Conservation (phyloP, 2,329 filamentous ascomycete species). For the Pestalotiopsis sp. region DNA sequence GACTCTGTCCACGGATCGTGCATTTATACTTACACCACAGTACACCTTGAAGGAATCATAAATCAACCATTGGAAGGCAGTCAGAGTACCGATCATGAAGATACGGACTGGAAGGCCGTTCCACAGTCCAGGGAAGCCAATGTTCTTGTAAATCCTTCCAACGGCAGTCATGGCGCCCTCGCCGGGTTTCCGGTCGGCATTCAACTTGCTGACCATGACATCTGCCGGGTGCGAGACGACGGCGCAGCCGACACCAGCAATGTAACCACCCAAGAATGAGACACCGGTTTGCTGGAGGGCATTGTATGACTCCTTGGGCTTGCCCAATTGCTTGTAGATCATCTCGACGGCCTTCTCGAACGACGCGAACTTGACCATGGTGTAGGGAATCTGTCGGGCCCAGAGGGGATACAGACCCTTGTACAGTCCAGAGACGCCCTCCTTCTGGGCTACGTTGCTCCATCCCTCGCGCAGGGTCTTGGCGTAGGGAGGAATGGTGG, state of each 20-base stretch:
- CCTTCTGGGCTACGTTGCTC: constrained; percentile 65
- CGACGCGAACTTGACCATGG: constrained; percentile 49
- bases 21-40: constrained; percentile 7
- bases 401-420: constrained; percentile 86
- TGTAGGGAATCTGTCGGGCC: constrained; percentile 86
- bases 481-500: constrained; percentile 76
- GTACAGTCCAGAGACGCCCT: constrained; percentile 73
- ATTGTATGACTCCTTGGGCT: constrained; percentile 63
- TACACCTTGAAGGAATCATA: constrained; percentile 48
- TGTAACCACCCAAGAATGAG: constrained; percentile 74
- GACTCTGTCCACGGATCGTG: background rate
- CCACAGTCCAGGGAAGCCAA: constrained; percentile 84
- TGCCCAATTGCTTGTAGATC: constrained; percentile 53
- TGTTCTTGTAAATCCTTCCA: constrained; percentile 77
- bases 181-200: constrained; percentile 70
- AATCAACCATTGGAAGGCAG: constrained; percentile 87
- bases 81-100: constrained; percentile 80
- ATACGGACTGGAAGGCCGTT: constrained; percentile 81
- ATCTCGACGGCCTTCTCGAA: constrained; percentile 17
- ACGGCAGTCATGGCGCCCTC: constrained; percentile 74
- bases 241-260: constrained; percentile 83
- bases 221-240: constrained; percentile 76
- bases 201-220: constrained; percentile 89
- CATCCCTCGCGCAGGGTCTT: constrained; percentile 71
- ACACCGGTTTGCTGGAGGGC: constrained; percentile 17